phyloP scores from a whole-genome alignment of 1,284 basidiomycete genomes.

The Austroboletus niveus region DNA sequence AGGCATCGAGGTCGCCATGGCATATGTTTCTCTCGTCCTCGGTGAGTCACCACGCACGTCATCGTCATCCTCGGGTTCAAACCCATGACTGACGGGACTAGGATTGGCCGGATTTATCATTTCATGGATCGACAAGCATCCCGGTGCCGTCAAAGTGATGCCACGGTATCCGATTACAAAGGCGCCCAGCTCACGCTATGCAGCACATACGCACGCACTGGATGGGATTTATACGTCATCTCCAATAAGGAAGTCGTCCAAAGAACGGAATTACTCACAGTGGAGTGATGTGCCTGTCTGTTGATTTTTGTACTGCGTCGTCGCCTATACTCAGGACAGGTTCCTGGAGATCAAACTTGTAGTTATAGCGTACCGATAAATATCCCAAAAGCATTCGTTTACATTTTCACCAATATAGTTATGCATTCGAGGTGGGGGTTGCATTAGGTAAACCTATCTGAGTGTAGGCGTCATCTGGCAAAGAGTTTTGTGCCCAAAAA shows the following conservation, averaged over 20 bases:
- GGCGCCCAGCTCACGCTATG: conserved; percentile 30
- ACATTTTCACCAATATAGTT: conserved; percentile 1
- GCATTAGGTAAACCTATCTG: conserved; percentile 13
- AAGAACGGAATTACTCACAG: conserved; percentile 8
- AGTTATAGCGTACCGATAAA: background rate
- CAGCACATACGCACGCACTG: conserved; percentile 21
- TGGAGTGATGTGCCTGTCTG: conserved; percentile 29
- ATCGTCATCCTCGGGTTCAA: background rate
- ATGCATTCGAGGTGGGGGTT: conserved; percentile 14
- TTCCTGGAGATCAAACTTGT: conserved; percentile 3
- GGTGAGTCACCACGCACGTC: conserved; percentile 15
- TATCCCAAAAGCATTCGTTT: conserved; percentile 9
- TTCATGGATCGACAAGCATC: conserved; percentile 30
- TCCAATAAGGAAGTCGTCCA: conserved; percentile 12
- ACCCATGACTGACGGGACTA: background rate
- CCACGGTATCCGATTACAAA: conserved; percentile 29
- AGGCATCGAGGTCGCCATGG: conserved; percentile 20
- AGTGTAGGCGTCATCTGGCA: conserved; percentile 24
- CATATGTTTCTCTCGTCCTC: conserved; percentile 12
- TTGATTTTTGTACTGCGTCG: background rate
- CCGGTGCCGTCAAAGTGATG: conserved; percentile 24
- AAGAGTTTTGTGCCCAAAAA: conserved; percentile 31
- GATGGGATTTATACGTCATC: conserved; percentile 19
- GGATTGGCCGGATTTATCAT: conserved; percentile 23
- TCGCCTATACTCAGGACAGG: conserved; percentile 7